Evolutionary conservation across 2,329 filamentous ascomycete genomes (phyloP).

Genomic region (Aspergillus sp.): DNA sequence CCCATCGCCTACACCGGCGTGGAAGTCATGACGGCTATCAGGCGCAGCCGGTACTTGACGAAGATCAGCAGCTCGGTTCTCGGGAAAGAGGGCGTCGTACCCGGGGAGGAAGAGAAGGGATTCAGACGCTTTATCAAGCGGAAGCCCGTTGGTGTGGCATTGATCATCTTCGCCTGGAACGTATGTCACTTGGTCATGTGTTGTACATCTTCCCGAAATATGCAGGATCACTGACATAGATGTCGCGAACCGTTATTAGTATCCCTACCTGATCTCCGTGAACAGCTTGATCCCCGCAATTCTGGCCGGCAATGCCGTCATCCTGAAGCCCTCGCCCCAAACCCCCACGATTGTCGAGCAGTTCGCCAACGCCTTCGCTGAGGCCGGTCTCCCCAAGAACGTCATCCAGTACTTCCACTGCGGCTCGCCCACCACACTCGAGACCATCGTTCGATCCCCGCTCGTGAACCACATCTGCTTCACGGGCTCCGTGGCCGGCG

Average conservation of each 20-base stretch:
- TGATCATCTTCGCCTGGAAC: constrained; percentile 95
- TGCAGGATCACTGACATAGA: background rate
- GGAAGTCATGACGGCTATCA: constrained; percentile 82
- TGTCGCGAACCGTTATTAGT: constrained; percentile 52
- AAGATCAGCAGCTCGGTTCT: constrained; percentile 78
- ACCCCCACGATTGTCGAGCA: constrained; percentile 91
- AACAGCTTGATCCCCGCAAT: constrained; percentile 93
- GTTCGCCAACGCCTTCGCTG: constrained; percentile 70
- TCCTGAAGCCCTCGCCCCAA: constrained; percentile 92
- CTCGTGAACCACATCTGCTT: constrained; percentile 83
- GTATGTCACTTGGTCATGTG: constrained; percentile 53
- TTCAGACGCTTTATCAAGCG: constrained; percentile 91
- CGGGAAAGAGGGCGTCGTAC: constrained; percentile 61
- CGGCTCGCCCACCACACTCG: constrained; percentile 73
- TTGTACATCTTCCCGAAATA: background rate
- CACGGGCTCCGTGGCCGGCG: constrained; percentile 87
- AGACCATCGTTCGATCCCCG: constrained; percentile 74
- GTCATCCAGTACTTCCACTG: constrained; percentile 93
- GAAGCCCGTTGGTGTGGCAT: constrained; percentile 79
- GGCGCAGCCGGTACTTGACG: constrained; percentile 80
- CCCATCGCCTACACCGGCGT: constrained; percentile 83
- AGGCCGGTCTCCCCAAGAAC: constrained; percentile 77
- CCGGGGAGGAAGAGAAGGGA: constrained; percentile 64
- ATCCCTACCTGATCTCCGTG: constrained; percentile 89
- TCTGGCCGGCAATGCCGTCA: constrained; percentile 84